Evolutionary conservation across 2,329 filamentous ascomycete species (phyloP).

Genomic region (Blastomyces percursus): DNA sequence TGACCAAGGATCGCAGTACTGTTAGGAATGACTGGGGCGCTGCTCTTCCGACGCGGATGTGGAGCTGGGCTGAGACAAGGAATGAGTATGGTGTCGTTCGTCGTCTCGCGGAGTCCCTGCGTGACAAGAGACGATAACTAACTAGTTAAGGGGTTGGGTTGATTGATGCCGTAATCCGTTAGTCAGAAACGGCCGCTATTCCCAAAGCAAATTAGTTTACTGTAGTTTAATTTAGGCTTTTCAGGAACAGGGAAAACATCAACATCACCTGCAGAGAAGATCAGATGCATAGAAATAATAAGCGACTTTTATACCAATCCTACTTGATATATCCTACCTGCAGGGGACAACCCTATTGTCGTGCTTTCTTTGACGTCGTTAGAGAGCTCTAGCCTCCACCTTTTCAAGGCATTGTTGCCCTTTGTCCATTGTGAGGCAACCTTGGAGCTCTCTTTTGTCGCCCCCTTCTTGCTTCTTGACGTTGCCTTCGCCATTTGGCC

Average conservation of each 20-base stretch:
- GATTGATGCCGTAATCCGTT: not conserved
- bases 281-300: too few species aligned
- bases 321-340: not conserved
- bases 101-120: not conserved
- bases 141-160: not conserved
- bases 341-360: not conserved
- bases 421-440: not conserved
- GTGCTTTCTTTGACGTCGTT: not conserved
- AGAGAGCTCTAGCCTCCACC: not conserved
- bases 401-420: not conserved
- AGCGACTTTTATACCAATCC: not conserved
- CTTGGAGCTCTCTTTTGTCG: not conserved
- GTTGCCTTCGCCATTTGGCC: not conserved
- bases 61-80: not conserved
- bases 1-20: not conserved
- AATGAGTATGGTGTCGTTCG: not conserved
- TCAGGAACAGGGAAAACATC: constrained; percentile 4
- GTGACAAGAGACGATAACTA: not conserved
- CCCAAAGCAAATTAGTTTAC: not conserved
- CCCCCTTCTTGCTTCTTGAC: not conserved
- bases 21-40: not conserved
- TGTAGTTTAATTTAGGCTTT: not conserved
- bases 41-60: not conserved
- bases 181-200: not conserved
- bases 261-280: not conserved